Base-by-base conservation (phyloP, 768 basidiomycete species). In the Boletus patriciae region DNA sequence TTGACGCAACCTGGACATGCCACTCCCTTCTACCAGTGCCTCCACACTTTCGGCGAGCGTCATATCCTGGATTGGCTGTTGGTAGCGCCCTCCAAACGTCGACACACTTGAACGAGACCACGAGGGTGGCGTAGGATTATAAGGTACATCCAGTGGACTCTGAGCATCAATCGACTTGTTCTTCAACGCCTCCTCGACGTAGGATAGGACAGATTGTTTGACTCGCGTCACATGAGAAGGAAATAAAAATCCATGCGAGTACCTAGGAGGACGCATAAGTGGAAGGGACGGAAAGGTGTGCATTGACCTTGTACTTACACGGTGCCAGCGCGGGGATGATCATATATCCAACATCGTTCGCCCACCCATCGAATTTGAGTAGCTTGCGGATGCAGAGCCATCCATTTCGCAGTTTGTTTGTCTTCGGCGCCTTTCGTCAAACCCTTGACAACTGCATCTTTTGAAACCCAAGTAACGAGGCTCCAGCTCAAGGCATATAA, bases 301-400 rank as follows among this genome's bases (percentile, higher is more conserved):
- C 27, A 40, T 53, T 51, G 36, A 34, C 36, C 45, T 29, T 50
- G 25, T 29, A 79, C 90, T 67, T 77, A 94, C 86, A 96, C 94
- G 19, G 95, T 97, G 46, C 91, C 89, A 16, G 91, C 86, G 47
- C 93, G 87, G 2, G 96, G 96, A 73, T 98, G 96, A 69, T 99
- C 95, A 73, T 99, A 98, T 62, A 99, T 92, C 92, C 93, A 96
- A 73, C 96, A 98, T 27, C 88, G 83, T 68, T 99, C 95, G 62
- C 90, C 87, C 33, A 81, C 80, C 95, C 96, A 98, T 43, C 92
- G 83, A 40, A 99, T 83, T 62, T 88, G 82, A 29, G 80, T 74
- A 15, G 88, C 83, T 43, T 80, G 82, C 0, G 95, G 94, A 74
- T 97, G 95, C 51, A 86, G 66, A 19, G 81, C 78, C 84, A 98